A percentile compares a stretch with the other conserved stretches of the same genome.
phyloP scores from a whole-genome alignment of 2,329 filamentous ascomycete genomes.

The Piedraia hortae region DNA sequence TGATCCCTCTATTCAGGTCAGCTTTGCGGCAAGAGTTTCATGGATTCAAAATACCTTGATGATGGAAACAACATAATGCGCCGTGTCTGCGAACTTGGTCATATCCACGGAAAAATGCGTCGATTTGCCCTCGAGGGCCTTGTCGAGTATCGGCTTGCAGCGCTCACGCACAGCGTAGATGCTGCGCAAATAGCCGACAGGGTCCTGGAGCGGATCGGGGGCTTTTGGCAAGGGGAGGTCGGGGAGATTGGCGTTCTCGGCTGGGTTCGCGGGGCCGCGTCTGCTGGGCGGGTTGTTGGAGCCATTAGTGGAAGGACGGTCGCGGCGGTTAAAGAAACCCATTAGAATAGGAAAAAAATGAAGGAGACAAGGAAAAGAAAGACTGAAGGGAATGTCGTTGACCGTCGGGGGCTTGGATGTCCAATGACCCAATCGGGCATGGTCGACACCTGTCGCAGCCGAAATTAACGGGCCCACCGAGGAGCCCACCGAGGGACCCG shows the following conservation, averaged over 20 bases:
- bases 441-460: too few species aligned
- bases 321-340: too few species aligned
- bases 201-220: constrained; percentile 67
- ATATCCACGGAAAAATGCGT: constrained; percentile 76
- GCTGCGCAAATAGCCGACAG: constrained; percentile 71
- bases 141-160: constrained; percentile 43
- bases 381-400: too few species aligned
- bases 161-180: constrained; percentile 68
- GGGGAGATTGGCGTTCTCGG: constrained; percentile 18
- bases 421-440: too few species aligned
- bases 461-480: too few species aligned
- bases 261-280: constrained; percentile 12
- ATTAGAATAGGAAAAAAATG: too few species aligned
- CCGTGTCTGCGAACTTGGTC: constrained; percentile 56
- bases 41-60: constrained; percentile 41
- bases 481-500: too few species aligned
- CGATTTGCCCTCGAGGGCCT: constrained; percentile 49
- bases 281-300: too few species aligned
- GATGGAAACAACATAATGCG: constrained; percentile 67
- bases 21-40: background rate
- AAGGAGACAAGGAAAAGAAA: too few species aligned
- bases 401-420: too few species aligned
- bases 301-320: too few species aligned
- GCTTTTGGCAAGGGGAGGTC: constrained; percentile 60
- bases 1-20: constrained; percentile 31